These are phyloP conservation scores for Misopates orontium DNA, from an alignment of 257 asterid genomes.

Conservation along the genomic window DNA sequence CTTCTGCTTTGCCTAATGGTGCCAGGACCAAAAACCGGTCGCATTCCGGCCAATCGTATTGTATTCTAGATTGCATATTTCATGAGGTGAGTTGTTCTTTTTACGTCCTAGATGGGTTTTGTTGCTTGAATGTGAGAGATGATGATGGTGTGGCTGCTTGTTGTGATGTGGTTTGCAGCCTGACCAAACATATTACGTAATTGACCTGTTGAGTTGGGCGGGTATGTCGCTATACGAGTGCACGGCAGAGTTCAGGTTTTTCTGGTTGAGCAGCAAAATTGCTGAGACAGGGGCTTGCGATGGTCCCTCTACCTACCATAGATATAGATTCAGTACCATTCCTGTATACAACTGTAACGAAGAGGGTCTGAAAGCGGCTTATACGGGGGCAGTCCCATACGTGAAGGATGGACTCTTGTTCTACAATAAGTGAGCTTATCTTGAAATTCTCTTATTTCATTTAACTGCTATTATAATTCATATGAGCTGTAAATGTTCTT, in stretches of 20 bases:
- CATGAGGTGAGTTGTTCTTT: slow-evolving; percentile 65
- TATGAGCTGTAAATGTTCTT: slow-evolving; percentile 22
- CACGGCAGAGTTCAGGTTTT: slow-evolving; percentile 87
- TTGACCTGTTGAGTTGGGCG: slow-evolving; percentile 92
- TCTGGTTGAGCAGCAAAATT: slow-evolving; percentile 89
- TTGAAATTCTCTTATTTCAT: slow-evolving; percentile 7
- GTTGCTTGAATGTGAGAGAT: slow-evolving; percentile 8
- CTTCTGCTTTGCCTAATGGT: slow-evolving; percentile 88
- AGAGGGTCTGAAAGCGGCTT: slow-evolving; percentile 76
- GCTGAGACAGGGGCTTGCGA: slow-evolving; percentile 71
- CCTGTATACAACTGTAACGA: slow-evolving; percentile 60
- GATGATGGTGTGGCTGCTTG: slow-evolving; percentile 14
- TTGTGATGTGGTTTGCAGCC: slow-evolving; percentile 47
- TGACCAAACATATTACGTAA: slow-evolving; percentile 82
- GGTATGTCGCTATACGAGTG: slow-evolving; percentile 87
- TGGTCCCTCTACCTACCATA: slow-evolving; percentile 73
- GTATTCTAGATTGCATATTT: slow-evolving; percentile 92
- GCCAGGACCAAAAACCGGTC: slow-evolving; percentile 51
- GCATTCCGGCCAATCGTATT: slow-evolving; percentile 74
- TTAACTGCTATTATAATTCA: slow-evolving; percentile 1
- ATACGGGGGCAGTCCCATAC: slow-evolving; percentile 58
- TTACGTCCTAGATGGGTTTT: neutral
- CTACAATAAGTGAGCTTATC: slow-evolving; percentile 67
- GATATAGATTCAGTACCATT: slow-evolving; percentile 57
- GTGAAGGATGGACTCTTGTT: slow-evolving; percentile 88